These are phyloP conservation scores for Daldinia decipiens DNA, from an alignment of 495 filamentous ascomycete genomes.

Conservation along the genomic window DNA sequence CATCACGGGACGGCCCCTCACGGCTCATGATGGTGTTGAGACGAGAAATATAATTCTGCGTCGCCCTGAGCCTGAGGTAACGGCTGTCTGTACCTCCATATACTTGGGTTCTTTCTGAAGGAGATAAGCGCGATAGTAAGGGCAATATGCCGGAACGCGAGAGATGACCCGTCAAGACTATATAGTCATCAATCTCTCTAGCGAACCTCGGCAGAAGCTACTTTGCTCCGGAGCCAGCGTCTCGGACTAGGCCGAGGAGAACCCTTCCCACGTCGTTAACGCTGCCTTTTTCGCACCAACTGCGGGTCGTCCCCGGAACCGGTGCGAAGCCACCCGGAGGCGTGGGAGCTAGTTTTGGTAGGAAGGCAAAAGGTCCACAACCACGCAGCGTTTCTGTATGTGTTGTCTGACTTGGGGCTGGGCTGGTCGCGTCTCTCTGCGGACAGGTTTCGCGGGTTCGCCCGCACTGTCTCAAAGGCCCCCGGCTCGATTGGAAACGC, in stretches of 20 bases:
- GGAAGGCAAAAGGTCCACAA: constrained; percentile 32
- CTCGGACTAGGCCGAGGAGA: constrained; percentile 64
- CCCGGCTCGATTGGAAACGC: constrained; percentile 46
- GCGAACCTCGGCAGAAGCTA: constrained; percentile 51
- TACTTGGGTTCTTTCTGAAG: constrained; percentile 62
- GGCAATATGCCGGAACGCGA: constrained; percentile 50
- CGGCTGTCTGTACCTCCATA: constrained; percentile 37
- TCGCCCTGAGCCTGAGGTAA: not conserved
- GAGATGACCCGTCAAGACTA: constrained; percentile 4
- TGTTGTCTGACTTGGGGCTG: constrained; percentile 43
- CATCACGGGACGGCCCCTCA: constrained; percentile 29
- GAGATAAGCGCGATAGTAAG: constrained; percentile 68
- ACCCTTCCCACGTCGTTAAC: constrained; percentile 46
- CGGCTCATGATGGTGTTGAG: not conserved
- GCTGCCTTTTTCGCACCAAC: constrained; percentile 37
- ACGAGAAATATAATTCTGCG: constrained; percentile 2
- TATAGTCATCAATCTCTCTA: constrained; percentile 17
- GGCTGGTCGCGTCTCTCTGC: constrained; percentile 61
- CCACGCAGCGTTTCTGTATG: constrained; percentile 21
- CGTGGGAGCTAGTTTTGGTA: constrained; percentile 45
- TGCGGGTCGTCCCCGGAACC: constrained; percentile 5
- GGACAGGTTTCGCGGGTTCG: constrained; percentile 49
- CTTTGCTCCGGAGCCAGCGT: constrained; percentile 66
- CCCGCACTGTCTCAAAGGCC: constrained; percentile 54
- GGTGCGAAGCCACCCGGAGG: constrained; percentile 43